These are phyloP conservation scores for Xylariaceae sp. DNA, from an alignment of 2,329 filamentous ascomycete species.

Conservation along the genomic window DNA sequence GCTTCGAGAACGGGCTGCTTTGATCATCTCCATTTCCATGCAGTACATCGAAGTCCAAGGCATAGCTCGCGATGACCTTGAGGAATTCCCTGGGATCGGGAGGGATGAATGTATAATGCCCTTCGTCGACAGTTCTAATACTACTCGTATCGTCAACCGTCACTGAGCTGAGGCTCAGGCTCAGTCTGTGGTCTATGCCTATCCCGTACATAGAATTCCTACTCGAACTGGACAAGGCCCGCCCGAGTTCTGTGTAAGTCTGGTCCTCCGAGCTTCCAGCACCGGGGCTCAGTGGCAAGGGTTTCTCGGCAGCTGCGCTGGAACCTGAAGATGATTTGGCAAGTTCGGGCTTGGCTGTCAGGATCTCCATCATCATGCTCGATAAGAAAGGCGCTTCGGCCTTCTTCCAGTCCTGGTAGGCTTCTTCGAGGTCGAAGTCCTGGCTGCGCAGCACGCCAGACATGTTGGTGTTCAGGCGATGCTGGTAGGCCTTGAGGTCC, in stretches of 20 bases:
- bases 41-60: conserved; percentile 60
- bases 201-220: conserved; percentile 39
- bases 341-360: conserved; percentile 79
- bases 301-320: conserved; percentile 41
- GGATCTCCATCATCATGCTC: conserved; percentile 86
- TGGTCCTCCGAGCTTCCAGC: conserved; percentile 45
- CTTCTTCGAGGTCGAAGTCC: conserved; percentile 87
- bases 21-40: conserved; percentile 48
- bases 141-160: conserved; percentile 52
- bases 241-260: conserved; percentile 48
- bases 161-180: conserved; percentile 62
- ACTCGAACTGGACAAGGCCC: conserved; percentile 44
- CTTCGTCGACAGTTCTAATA: conserved; percentile 52
- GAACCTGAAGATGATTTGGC: conserved; percentile 65
- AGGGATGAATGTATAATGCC: conserved; percentile 84
- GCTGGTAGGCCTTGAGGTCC: conserved; percentile 91
- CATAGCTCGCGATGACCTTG: conserved; percentile 73
- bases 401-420: conserved; percentile 86
- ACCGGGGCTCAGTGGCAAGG: conserved; percentile 52
- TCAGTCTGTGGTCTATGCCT: conserved; percentile 63
- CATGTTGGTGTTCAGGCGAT: conserved; percentile 75
- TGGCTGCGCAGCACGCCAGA: conserved; percentile 70
- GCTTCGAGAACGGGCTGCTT: conserved; percentile 60
- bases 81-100: conserved; percentile 77
- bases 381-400: conserved; percentile 82